Evolutionary conservation across 257 asterid species (phyloP), one percentile per base, ranked within the genome.

Genomic region (Gynochthodes officinalis): DNA sequence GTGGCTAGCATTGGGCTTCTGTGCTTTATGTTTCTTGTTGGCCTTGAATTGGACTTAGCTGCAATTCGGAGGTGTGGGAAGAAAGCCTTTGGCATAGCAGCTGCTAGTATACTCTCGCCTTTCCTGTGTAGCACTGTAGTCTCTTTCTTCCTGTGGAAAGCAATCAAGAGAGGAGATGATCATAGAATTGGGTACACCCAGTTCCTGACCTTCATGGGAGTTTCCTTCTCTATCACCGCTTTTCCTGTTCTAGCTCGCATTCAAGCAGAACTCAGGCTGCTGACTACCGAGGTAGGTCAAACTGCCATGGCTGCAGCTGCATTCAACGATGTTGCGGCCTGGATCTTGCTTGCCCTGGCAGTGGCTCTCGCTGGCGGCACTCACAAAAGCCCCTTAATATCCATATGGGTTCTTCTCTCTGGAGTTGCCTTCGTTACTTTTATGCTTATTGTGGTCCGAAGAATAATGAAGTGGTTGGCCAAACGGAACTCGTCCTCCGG

Each of bases 281-380:
- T 89, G 7, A 89, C 87, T 9, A 87, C 90, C 0, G 75, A 75
- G 1, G 78, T 89, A 0, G 96, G 96, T 0, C 86, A 86, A 46
- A 83, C 85, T 4, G 93, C 93, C 48, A 89, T 87, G 96, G 89
- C 90, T 8, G 93, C 90, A 0, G 93, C 94, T 0, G 90, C 91
- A 0, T 69, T 89, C 27, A 87, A 89, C 80, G 96, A 89, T 73
- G 75, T 87, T 53, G 90, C 73, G 0, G 96, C 96, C 7, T 89
- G 96, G 94, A 81, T 89, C 19, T 69, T 82, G 7, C 86, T 89
- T 1, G 94, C 94, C 30, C 86, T 89, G 0, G 94, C 94, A 28
- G 77, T 89, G 10, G 88, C 90, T 23, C 48, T 61, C 1, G 84
- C 88, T 11, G 78, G 73, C 32, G 88, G 83, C 3, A 78, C 84